Evolutionary conservation across 257 asterid species (phyloP), one percentile per base, ranked within the genome.

Genomic region (Petrea volubilis): DNA sequence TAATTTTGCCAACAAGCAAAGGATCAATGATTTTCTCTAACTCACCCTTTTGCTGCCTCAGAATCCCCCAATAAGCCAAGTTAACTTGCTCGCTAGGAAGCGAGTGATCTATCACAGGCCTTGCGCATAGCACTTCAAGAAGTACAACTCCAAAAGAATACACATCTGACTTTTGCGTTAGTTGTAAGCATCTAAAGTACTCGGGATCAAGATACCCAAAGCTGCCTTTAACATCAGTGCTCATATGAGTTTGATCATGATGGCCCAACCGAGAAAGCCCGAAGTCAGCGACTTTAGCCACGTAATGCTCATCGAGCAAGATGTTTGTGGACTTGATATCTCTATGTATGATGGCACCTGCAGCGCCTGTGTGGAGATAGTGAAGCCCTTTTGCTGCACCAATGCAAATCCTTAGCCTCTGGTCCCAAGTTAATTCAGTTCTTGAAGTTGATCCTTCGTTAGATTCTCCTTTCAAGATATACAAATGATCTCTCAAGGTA

Each of bases 181-280:
- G 53, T 17, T 61, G 61, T 10, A 15, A n/a, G 49, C 59, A 44
- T 6, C 1, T 68, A 7, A 27, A 64, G 44, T 80, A 80, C 29
- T 80, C 85, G 0, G 84, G 85, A 65, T 83, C 85, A 28, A 78
- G 65, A 60, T 83, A 80, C 28, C 85, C 85, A 15, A 75, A 80
- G 67, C 63, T 80, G 41, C 88, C 88, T 58, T 83, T 77, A 3
- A 80, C 72, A 2, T 34, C 69, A 15, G 83, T 75, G 17, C 28
- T 71, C 18, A 81, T 49, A 27, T 81, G 77, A 49, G 70, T 51
- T 44, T 69, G 63, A 27, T 74, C 82, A 23, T 25, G 50, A 1
- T 28, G 66, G 7, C 66, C 75, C 3, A 49, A 66, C 33, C 71
- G 51, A 3, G 85, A 81, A 36, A 81, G 73, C 2, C 85, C 83